phyloP scores from a whole-genome alignment of 2,329 filamentous ascomycete genomes.

The Trichoderma sp. region DNA sequence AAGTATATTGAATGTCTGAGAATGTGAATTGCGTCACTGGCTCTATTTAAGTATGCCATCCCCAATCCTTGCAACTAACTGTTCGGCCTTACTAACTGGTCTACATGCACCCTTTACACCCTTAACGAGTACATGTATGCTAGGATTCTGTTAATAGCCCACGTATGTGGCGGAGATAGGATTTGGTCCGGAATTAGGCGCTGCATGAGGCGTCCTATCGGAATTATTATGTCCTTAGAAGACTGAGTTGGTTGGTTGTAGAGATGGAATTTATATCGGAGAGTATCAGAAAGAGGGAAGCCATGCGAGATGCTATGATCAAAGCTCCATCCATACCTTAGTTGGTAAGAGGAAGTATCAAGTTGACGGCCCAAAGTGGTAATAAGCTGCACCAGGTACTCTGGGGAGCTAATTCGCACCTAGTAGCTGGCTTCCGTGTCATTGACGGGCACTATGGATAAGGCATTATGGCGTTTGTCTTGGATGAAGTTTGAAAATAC shows the following conservation, averaged over 20 bases:
- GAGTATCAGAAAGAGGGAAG: not conserved
- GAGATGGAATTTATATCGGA: not conserved
- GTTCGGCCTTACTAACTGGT: not conserved
- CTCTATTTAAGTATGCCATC: not conserved
- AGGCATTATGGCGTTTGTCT: not conserved
- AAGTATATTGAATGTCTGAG: not conserved
- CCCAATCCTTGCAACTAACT: not conserved
- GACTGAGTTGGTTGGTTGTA: not conserved
- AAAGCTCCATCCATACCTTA: not conserved
- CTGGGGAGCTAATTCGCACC: not conserved
- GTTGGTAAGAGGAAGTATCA: not conserved
- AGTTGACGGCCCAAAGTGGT: not conserved
- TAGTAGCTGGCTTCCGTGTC: not conserved
- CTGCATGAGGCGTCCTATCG: not conserved
- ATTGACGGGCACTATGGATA: not conserved
- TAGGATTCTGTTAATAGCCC: not conserved
- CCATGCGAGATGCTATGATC: not conserved
- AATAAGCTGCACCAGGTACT: not conserved
- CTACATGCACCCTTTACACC: not conserved
- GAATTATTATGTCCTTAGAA: not conserved
- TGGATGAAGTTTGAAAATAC: not conserved
- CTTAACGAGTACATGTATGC: not conserved
- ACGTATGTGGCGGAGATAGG: not conserved
- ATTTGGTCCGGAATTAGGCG: not conserved
- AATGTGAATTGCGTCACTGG: not conserved